A percentile compares a stretch with the other conserved stretches of the same genome.
phyloP scores from a whole-genome alignment of 306 rosid species.

The Aeschynomene evenia region DNA sequence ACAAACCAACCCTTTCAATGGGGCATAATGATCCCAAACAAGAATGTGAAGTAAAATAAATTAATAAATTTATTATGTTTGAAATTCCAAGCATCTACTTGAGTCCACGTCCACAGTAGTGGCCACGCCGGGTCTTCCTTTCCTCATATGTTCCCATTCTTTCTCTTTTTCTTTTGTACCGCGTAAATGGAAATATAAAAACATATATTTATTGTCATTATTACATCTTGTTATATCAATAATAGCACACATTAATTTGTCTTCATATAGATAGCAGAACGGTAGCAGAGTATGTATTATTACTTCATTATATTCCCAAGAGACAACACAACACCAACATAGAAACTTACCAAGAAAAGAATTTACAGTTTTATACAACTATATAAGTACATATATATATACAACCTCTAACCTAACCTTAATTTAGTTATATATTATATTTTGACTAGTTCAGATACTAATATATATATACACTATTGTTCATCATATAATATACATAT shows the following conservation, averaged over 20 bases:
- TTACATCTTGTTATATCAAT: no score
- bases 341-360: conserved; percentile 25
- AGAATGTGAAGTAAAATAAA: no score
- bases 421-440: no score
- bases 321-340: conserved; percentile 14
- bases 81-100: conserved; percentile 32
- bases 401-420: no score
- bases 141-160: conserved; percentile 2
- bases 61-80: not conserved
- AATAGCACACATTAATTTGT: not conserved
- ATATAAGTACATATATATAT: not conserved
- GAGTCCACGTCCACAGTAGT: conserved; percentile 43
- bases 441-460: no score
- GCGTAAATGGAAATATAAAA: conserved; percentile 39
- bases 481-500: no score
- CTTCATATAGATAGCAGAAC: not conserved
- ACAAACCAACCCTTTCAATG: conserved; percentile 31
- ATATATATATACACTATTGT: no score
- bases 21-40: conserved; percentile 34
- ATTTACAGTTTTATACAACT: not conserved
- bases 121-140: conserved; percentile 59
- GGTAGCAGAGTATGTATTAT: no score
- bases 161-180: conserved; percentile 11
- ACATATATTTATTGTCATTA: no score
- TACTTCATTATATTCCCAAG: not conserved